Evolutionary conservation across 129 eudicot genomes (phyloP), one percentile per base, ranked within the genome.

Genomic region (Flaveria linearis): DNA sequence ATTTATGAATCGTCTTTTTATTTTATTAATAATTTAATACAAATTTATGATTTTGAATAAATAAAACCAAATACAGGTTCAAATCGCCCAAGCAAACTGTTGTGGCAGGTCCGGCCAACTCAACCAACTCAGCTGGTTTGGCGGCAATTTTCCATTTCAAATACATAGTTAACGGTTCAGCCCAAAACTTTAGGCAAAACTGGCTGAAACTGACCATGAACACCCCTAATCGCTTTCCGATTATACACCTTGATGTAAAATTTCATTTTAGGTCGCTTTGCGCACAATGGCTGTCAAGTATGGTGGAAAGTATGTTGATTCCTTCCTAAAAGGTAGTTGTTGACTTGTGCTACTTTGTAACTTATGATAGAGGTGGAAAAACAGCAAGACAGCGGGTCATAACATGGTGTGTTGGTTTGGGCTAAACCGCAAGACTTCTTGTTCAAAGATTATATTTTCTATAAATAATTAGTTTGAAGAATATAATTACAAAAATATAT

Each of bases 281-380:
- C 97, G 77, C 82, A 87, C 90, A 49, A 83, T 91, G 88, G 90
- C 92, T 15, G 88, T 91, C 70, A 91, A 91, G 89, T 86, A 85
- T 75, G 97, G 95, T 73, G 95, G 96, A 71, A 91, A 86, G 86
- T 91, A 86, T 81, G 82, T 91, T 23, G 96, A 89, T 75, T 76
- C 90, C 55, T 91, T 91, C 58, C 82, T 91, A 39, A 91, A 88
- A 91, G 96, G 97, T 91, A 81, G 72, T 68, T 47, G 12, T 70
- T 56, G 56, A 41, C 26, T 25, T 50, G 57, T 67, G 61, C 68
- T 7, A 5, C 36, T 30, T 57, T 43, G 25, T 22, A 50, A 80
- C 46, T 74, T 26, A 33, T 53, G 71, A 16, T 78, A 25, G 39
- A 60, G 9, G 8, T 10, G 66, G 17, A 36, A 60, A 60, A 60